Evolutionary conservation across 139 green algal species (phyloP).

Genomic region (Chlamydomonas incerta): DNA sequence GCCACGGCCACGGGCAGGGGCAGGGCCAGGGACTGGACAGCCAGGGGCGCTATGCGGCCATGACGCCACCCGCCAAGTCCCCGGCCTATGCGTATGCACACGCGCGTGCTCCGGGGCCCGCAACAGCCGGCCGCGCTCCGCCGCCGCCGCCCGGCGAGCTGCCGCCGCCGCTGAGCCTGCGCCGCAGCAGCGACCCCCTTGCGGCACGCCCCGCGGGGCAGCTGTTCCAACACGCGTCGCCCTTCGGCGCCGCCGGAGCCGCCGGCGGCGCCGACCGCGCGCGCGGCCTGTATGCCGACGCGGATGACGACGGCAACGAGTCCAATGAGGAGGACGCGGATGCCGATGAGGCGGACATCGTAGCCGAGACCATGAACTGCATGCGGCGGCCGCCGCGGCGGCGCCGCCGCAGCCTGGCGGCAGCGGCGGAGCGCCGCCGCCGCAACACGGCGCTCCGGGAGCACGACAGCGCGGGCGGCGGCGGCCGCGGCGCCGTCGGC

Average conservation of each 20-base stretch:
- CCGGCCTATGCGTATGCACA: background rate
- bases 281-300: background rate
- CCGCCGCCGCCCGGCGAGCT: background rate
- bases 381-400: background rate
- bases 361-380: too few species aligned
- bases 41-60: background rate
- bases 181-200: slow-evolving; percentile 27
- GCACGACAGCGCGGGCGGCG: too few species aligned
- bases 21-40: background rate
- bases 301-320: background rate
- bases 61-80: slow-evolving; percentile 21
- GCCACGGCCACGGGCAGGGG: background rate
- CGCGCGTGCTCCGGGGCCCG: background rate
- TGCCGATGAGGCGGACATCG: too few species aligned
- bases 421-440: too few species aligned
- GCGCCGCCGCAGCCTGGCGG: background rate
- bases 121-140: background rate
- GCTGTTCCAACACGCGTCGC: background rate
- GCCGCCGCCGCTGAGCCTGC: background rate
- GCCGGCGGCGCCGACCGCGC: background rate
- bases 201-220: background rate
- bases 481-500: background rate
- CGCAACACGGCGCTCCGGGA: too few species aligned
- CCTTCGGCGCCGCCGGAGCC: background rate
- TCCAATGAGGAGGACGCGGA: too few species aligned